Percentiles rank a stretch among this genome's conserved stretches.
phyloP scores from a whole-genome alignment of 2,329 filamentous ascomycete species.

The Scytalidium lignicola region DNA sequence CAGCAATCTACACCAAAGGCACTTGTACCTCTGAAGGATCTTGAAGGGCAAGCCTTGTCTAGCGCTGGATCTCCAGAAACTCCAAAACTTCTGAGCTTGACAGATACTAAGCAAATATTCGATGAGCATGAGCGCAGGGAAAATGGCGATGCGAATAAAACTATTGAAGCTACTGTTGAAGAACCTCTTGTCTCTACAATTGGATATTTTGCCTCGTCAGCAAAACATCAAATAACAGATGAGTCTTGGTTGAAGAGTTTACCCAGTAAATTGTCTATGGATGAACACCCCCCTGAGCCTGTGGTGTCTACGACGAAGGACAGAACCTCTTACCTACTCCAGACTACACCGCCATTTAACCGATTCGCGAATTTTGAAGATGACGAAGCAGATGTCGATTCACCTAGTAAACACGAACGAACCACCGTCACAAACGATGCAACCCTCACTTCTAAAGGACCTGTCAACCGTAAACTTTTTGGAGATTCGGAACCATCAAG shows the following conservation, averaged over 20 bases:
- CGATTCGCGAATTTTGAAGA: constrained; percentile 8
- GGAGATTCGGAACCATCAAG: background rate
- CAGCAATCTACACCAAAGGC: constrained; percentile 66
- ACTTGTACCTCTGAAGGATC: constrained; percentile 35
- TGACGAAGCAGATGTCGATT: background rate
- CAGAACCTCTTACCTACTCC: constrained; percentile 37
- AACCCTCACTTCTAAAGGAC: background rate
- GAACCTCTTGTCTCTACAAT: constrained; percentile 17
- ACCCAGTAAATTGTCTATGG: constrained; percentile 5
- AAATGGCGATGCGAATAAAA: constrained; percentile 5
- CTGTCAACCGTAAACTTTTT: background rate
- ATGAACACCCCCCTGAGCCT: constrained; percentile 30
- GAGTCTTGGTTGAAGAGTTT: constrained; percentile 13
- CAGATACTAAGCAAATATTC: background rate
- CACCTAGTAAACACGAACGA: background rate
- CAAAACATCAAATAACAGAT: constrained; percentile 21
- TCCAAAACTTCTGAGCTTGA: background rate
- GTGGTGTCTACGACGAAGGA: constrained; percentile 38
- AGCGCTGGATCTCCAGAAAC: background rate
- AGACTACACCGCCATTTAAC: constrained; percentile 30
- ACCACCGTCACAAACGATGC: background rate
- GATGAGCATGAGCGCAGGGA: background rate
- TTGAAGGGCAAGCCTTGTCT: background rate
- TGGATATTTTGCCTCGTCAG: constrained; percentile 17
- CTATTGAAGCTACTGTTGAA: constrained; percentile 12